Base-by-base conservation (phyloP, 2,329 filamentous ascomycete species). In the Coniochaeta sp. region DNA sequence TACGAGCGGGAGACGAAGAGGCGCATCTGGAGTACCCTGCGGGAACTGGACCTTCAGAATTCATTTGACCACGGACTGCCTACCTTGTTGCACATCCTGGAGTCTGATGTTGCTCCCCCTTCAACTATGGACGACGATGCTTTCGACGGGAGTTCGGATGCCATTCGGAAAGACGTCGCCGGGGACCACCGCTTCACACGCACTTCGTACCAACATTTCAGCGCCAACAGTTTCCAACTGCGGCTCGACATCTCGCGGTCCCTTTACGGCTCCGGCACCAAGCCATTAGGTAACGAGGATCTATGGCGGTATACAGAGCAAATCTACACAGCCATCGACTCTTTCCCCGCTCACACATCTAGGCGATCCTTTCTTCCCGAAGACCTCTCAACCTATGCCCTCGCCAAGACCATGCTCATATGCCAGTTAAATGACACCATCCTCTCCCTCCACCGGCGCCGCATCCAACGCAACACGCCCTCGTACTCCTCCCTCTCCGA, bases 11-110 rank as follows among this genome's bases (percentile, higher is more conserved):
- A 64, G 49, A 60, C 61, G 54, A 60, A 59, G 49, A 53, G 57
- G 48, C 53, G 62, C 6, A 59, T 63, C 20, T 63, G 60, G 60
- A 48, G 55, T 6, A 53, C 53, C 18, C 22, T 64, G 26, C 50
- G 55, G 40, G 62, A 64, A 48, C 40, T 63, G 12, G 59, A 61
- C 22, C 55, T 64, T 3, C 62, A 63, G 51, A 59, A 57, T 35
- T 58, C 48, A 3, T 51, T 63, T 28, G 61, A 63, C 18, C 58
- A 52, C 31, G 57, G 57, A 4, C 56, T 53, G 6, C 52, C 52
- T 10, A 53, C 48, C 20, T n/a, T 62, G 16, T 59, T 63, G 12
- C 49, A 60, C 35, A 56, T 52, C 33, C 49, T 62, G 27, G 51
- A 60, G 6, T 52, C 52, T 7, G 53, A 57, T 33, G 49, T 57